Evolutionary conservation across 352 stramenopile species (phyloP), one percentile per base, ranked within the genome.

Genomic region (Saprolegnia diclina): DNA sequence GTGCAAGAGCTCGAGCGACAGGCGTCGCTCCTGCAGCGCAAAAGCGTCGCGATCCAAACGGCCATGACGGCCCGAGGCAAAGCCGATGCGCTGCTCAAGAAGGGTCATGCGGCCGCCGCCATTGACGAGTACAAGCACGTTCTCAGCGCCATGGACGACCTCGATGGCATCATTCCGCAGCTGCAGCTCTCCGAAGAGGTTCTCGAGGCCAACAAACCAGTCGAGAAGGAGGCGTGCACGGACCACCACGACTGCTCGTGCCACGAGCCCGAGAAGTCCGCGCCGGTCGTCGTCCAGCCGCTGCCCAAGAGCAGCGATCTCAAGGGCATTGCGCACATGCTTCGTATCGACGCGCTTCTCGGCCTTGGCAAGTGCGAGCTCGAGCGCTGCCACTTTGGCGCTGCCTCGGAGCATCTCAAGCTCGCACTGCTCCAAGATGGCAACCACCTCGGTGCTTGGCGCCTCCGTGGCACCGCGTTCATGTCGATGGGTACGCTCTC

Each of bases 311-410:
- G 63, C 37, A 48, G 29, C 32, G 63, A 69, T 42, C 44, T 69
- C 29, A 69, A 69, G 38, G 63, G 63, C 32, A 63, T 69, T 45
- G 22, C 63, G 3, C 46, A 52, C 29, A 69, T 69, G 63, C 53
- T 69, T 37, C 63, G 45, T 37, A 52, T 69, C 14, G 63, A 69
- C 45, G 53, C 42, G 10, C 32, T 61, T 0, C 19, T 69, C 9
- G 63, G 63, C 45, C 53, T 69, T 46, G 63, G 63, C 44, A 69
- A 62, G 37, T 69, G 63, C 29, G 42, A 59, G n/a, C 22, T 69
- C 18, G 63, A 69, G 53, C 48, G 63, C 9, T 69, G 63, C 37
- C 63, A 62, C 52, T 69, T 62, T 38, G 63, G 29, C 13, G 44
- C 63, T 5, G 63, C 63, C 6, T 59, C 63, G 9, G 63, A 69